phyloP scores from a whole-genome alignment of 768 basidiomycete genomes.

The Russula sp. region DNA sequence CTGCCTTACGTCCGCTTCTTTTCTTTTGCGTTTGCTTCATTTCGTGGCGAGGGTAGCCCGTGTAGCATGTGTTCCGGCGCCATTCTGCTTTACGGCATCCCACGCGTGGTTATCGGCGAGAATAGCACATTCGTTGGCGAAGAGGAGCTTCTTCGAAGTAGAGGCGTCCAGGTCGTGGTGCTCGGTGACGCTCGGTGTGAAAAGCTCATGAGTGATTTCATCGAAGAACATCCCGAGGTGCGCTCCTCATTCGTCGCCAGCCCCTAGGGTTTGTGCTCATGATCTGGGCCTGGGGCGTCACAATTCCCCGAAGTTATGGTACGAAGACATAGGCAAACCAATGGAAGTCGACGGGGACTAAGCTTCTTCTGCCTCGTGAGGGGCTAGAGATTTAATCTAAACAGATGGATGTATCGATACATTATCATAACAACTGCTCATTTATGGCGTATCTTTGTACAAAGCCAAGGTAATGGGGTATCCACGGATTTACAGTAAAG shows the following conservation, averaged over 20 bases:
- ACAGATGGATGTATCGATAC: conserved; percentile 14
- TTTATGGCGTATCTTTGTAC: conserved; percentile 13
- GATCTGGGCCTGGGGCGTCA: conserved; percentile 16
- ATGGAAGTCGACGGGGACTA: neutral
- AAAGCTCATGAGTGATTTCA: conserved; percentile 50
- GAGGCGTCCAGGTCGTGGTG: conserved; percentile 44
- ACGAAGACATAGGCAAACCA: conserved; percentile 54
- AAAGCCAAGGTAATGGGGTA: conserved; percentile 22
- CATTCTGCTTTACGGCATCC: conserved; percentile 56
- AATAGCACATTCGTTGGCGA: conserved; percentile 48
- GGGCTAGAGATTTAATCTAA: conserved; percentile 5
- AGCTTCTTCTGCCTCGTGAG: conserved; percentile 3
- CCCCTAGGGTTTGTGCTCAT: neutral
- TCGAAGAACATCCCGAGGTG: conserved; percentile 50
- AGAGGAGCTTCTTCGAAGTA: conserved; percentile 45
- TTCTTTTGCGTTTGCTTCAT: neutral
- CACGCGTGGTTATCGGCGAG: conserved; percentile 61
- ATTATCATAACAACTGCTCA: conserved; percentile 20
- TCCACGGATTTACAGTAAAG: conserved; percentile 19
- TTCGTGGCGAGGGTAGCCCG: conserved; percentile 36
- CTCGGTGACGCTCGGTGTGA: conserved; percentile 46
- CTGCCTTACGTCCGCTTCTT: too few relatives aligned
- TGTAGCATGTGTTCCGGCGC: conserved; percentile 65
- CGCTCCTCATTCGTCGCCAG: conserved; percentile 14
- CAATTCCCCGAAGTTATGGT: conserved; percentile 40